phyloP scores from a whole-genome alignment of 805 yeast genomes.

The Alloascoidea africana region DNA sequence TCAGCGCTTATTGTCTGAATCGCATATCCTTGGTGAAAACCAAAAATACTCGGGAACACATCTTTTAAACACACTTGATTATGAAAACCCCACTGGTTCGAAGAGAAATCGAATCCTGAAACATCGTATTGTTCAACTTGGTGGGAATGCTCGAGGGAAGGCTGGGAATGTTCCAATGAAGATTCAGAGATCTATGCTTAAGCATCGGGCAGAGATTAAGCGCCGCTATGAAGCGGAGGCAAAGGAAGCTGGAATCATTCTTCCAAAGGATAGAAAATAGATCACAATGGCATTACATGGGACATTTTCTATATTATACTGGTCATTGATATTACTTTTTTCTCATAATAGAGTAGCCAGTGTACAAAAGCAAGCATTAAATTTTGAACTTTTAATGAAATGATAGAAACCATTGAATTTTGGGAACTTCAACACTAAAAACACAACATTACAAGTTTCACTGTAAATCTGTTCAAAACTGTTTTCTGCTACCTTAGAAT shows the following conservation, averaged over 20 bases:
- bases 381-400: too few species aligned
- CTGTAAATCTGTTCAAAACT: too few species aligned
- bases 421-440: too few species aligned
- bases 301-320: too few species aligned
- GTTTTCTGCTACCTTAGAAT: too few species aligned
- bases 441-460: too few species aligned
- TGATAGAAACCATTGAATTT: too few species aligned
- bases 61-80: conserved; percentile 16
- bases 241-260: conserved; percentile 77
- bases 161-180: conserved; percentile 80
- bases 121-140: conserved; percentile 15
- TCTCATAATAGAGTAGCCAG: too few species aligned
- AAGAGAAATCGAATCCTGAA: conserved; percentile 20
- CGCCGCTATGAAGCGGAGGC: conserved; percentile 61
- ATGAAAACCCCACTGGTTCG: conserved; percentile 21
- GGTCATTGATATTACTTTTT: too few species aligned
- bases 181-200: conserved; percentile 73
- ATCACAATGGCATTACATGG: too few species aligned
- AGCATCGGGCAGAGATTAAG: conserved; percentile 35
- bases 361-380: too few species aligned
- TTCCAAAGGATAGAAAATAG: conserved; percentile 33
- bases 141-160: conserved; percentile 17
- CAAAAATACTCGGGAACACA: conserved; percentile 5
- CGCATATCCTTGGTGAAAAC: conserved; percentile 36
- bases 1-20: conserved; percentile 51